Conservation (phyloP, 2,329 filamentous ascomycete species). For the Hypoxylon sp. region DNA sequence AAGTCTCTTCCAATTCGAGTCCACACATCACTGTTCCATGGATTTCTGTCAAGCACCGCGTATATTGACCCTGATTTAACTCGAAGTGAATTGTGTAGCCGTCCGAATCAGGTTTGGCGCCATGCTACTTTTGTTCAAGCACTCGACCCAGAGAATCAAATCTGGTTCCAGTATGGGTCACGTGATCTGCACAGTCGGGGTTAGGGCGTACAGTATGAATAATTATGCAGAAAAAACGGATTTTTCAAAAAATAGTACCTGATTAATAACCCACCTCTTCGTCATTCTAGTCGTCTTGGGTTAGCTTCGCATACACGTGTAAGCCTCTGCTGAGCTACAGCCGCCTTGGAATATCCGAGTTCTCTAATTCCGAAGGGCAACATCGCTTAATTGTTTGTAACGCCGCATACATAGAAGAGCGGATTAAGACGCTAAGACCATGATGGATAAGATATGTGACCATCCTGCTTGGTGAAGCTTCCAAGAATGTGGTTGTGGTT, state of each 20-base stretch:
- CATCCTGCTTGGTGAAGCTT: neutral
- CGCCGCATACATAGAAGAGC: neutral
- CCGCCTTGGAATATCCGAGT: neutral
- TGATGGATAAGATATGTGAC: neutral
- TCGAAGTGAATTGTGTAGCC: neutral
- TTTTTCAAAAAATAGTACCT: neutral
- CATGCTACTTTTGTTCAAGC: neutral
- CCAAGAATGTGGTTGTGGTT: neutral
- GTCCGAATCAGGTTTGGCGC: neutral
- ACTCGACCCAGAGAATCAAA: neutral
- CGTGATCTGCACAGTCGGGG: neutral
- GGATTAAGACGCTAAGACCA: neutral
- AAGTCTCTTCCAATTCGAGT: conserved; percentile 8
- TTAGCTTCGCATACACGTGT: neutral
- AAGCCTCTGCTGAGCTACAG: neutral
- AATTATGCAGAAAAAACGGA: conserved; percentile 1
- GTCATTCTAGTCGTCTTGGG: neutral
- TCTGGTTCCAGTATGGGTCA: neutral
- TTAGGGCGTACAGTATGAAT: neutral
- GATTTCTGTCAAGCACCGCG: conserved; percentile 13
- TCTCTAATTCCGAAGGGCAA: neutral
- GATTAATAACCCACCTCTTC: neutral
- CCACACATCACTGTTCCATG: conserved; percentile 18
- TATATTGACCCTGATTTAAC: neutral
- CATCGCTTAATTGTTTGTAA: neutral